Percentiles rank a stretch among this genome's conserved stretches.
Evolutionary conservation across 495 filamentous ascomycete genomes (phyloP).

Genomic region (Alectoria sarmentosa): DNA sequence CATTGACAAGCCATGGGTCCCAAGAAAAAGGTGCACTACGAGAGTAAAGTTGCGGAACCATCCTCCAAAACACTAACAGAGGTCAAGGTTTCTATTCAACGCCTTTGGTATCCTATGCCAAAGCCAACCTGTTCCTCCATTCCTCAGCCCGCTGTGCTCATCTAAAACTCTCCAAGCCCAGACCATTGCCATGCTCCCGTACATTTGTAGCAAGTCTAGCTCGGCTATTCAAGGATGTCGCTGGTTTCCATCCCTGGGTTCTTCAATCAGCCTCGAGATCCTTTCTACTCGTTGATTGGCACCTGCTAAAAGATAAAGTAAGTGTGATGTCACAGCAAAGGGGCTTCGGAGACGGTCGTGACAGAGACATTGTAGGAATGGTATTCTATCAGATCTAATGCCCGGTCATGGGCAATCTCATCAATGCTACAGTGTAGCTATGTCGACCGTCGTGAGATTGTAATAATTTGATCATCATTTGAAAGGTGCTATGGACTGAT

Average conservation of each 20-base stretch:
- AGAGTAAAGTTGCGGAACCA: too few relatives aligned
- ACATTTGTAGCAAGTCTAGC: too few relatives aligned
- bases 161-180: neutral
- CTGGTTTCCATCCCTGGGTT: constrained; percentile 22
- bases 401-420: constrained; percentile 91
- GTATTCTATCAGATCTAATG: constrained; percentile 57
- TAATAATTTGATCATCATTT: constrained; percentile 67
- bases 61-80: neutral
- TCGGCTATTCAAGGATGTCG: neutral
- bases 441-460: constrained; percentile 98
- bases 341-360: constrained; percentile 8
- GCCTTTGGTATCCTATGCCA: neutral
- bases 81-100: neutral
- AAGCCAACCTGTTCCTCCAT: neutral
- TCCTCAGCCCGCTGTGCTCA: neutral
- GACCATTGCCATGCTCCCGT: neutral
- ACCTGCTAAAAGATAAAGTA: constrained; percentile 12
- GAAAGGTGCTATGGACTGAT: constrained; percentile 21
- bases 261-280: constrained; percentile 15
- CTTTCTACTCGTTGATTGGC: constrained; percentile 12
- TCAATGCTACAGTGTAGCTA: constrained; percentile 75
- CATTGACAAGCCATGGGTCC: too few relatives aligned
- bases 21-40: too few relatives aligned
- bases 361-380: constrained; percentile 19
- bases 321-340: constrained; percentile 21